Evolutionary conservation across 768 basidiomycete genomes (phyloP).

Genomic region (Dioszegia crocea): DNA sequence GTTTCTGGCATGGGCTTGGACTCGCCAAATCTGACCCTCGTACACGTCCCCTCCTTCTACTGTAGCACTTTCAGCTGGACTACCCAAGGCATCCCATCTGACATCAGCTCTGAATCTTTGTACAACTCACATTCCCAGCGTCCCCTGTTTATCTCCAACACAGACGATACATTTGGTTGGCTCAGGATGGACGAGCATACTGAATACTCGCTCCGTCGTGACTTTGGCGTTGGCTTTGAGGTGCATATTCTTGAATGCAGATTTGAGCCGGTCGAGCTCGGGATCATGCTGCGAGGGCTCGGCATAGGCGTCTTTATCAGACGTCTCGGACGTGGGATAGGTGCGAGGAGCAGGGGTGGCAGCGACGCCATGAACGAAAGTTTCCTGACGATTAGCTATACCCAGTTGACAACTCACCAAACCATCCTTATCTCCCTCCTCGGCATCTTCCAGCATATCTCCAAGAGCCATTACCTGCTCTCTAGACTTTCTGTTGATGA

Average conservation of each 20-base stretch:
- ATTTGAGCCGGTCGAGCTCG: conserved; percentile 26
- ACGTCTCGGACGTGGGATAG: conserved; percentile 10
- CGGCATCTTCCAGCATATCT: conserved; percentile 33
- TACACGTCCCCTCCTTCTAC: conserved; percentile 25
- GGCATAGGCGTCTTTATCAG: conserved; percentile 24
- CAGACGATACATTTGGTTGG: conserved; percentile 48
- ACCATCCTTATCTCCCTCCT: conserved; percentile 15
- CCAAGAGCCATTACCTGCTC: conserved; percentile 31
- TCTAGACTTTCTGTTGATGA: conserved; percentile 31
- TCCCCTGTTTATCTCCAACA: conserved; percentile 50
- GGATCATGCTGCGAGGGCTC: conserved; percentile 5
- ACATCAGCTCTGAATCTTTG: not conserved
- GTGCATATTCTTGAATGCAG: conserved; percentile 35
- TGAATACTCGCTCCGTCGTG: conserved; percentile 51
- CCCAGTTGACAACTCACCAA: conserved; percentile 18
- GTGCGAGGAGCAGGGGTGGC: conserved; percentile 5
- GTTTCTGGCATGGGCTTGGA: conserved; percentile 47
- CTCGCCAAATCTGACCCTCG: conserved; percentile 44
- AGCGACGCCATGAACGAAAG: conserved; percentile 18
- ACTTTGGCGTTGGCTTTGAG: conserved; percentile 45
- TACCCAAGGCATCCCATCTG: conserved; percentile 48
- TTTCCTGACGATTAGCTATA: conserved; percentile 14
- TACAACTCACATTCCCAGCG: conserved; percentile 44
- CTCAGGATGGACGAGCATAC: conserved; percentile 51
- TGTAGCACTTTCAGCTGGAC: conserved; percentile 25